These are phyloP conservation scores for Ambrosia artemisiifolia DNA, from an alignment of 129 eudicot genomes.

Conservation along the genomic window DNA sequence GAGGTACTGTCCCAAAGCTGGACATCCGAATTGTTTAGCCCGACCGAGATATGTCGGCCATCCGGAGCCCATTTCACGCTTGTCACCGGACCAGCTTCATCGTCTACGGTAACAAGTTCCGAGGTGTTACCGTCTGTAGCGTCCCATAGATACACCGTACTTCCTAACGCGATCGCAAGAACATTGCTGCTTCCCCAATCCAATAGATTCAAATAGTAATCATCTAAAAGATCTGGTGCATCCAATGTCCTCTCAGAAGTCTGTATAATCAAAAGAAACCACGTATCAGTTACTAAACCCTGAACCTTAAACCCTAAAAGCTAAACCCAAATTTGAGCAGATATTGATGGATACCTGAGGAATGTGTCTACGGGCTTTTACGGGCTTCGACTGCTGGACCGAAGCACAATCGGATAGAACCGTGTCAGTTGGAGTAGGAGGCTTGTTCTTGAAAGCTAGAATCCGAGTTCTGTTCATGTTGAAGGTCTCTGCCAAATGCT, in stretches of 20 bases:
- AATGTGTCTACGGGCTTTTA: conserved; percentile 68
- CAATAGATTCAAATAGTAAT: conserved; percentile 71
- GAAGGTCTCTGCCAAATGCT: conserved; percentile 76
- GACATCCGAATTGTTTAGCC: conserved; percentile 71
- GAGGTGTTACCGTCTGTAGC: conserved; percentile 64
- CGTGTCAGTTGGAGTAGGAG: conserved; percentile 59
- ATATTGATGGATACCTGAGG: conserved; percentile 59
- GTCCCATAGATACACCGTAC: conserved; percentile 76
- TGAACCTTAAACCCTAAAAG: no score
- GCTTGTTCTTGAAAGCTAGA: conserved; percentile 95
- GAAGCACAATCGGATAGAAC: conserved; percentile 40
- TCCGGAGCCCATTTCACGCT: conserved; percentile 95
- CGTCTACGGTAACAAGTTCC: conserved; percentile 70
- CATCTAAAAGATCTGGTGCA: conserved; percentile 80
- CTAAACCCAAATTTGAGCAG: neutral
- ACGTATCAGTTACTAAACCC: neutral
- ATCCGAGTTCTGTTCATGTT: conserved; percentile 87
- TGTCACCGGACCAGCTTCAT: conserved; percentile 76
- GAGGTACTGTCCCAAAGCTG: conserved; percentile 87
- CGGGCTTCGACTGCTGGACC: conserved; percentile 54
- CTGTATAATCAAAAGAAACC: conserved; percentile 29
- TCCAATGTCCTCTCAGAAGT: conserved; percentile 88
- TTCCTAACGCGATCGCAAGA: conserved; percentile 77
- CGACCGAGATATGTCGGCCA: conserved; percentile 69
- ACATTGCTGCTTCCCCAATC: conserved; percentile 93